Conservation (phyloP, 2,329 filamentous ascomycete species). For the Dothiorella sarmentorum region DNA sequence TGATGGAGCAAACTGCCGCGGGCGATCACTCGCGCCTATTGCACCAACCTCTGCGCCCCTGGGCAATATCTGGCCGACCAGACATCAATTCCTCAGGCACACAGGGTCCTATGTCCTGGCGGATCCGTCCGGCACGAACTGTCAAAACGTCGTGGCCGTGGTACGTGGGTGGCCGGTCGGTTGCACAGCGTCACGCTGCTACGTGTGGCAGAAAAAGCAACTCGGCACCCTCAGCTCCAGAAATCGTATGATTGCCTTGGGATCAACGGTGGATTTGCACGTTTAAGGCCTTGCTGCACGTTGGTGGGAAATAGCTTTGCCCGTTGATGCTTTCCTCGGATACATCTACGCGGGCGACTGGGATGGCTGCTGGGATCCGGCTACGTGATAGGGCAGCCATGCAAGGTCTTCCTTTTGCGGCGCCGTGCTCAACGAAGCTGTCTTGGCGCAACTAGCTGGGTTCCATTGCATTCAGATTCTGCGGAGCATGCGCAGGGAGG, state of each 20-base stretch:
- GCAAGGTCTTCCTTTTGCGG: conserved; percentile 15
- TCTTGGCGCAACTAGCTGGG: conserved; percentile 10
- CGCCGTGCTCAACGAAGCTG: not conserved
- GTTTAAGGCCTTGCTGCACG: not conserved
- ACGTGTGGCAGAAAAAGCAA: conserved; percentile 19
- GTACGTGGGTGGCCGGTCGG: not conserved
- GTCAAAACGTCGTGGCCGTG: conserved; percentile 12
- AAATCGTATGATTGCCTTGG: not conserved
- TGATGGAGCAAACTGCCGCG: not conserved
- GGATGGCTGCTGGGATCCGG: not conserved
- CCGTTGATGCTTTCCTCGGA: not conserved
- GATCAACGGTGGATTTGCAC: not conserved
- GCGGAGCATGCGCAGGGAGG: not conserved
- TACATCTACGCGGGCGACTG: not conserved
- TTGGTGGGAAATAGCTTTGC: not conserved
- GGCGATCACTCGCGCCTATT: not conserved
- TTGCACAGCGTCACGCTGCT: conserved; percentile 12
- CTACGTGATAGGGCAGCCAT: conserved; percentile 8
- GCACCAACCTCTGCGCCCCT: not conserved
- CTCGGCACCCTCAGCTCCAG: not conserved
- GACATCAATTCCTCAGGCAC: not conserved
- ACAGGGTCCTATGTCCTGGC: not conserved
- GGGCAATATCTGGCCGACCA: not conserved
- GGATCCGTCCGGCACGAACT: not conserved
- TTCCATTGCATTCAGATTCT: conserved; percentile 14